Base-by-base conservation (phyloP, 2,329 filamentous ascomycete species). In the Diaporthe ampelina region DNA sequence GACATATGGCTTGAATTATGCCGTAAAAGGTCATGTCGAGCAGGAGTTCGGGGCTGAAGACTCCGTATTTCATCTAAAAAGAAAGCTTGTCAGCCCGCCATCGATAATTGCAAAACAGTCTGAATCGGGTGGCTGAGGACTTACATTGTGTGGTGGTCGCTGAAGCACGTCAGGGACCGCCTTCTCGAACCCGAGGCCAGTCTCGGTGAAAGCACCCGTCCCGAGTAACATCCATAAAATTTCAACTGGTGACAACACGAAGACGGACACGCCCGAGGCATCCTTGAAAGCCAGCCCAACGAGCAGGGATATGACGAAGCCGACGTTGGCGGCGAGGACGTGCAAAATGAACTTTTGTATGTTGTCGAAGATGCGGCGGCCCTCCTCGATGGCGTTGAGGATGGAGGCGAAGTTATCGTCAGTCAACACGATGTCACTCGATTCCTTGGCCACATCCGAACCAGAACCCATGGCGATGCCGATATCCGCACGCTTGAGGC, bases 141-240 rank as follows among this genome's bases (percentile, higher is more conserved):
- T 57, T 17, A 57, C 26, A 32, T 35, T 57, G 15, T 57, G 54
- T 19, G 91, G 91, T 9, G 91, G 90, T 0, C 91, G 86, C 48
- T 84, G 79, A 82, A 93, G 89, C 75, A 93, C 89, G 79, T 93
- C 91, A 0, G 90, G 87, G 0, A 88, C 88, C 0, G 91, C 90
- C 52, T 86, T 82, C 80, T 93, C 91, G 83, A 92, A 90, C 13
- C 91, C 91, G 6, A 93, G 84, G 72, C 91, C 91, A 89, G 93
- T 92, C 76, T 92, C 91, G 5, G 91, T 91, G 76, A 93, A 85
- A 43, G 88, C 89, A 61, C 90, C 92, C 1, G 91, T 93, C 74
- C 93, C 87, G 91, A 93, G 93, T 79, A 93, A 93, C 76, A 93
- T 89, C 91, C 91, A 93, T 57, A 93, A 85, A 75, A 93, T 92